phyloP scores from a whole-genome alignment of 176 grass and related monocot species.

The Phoenix dactylifera region DNA sequence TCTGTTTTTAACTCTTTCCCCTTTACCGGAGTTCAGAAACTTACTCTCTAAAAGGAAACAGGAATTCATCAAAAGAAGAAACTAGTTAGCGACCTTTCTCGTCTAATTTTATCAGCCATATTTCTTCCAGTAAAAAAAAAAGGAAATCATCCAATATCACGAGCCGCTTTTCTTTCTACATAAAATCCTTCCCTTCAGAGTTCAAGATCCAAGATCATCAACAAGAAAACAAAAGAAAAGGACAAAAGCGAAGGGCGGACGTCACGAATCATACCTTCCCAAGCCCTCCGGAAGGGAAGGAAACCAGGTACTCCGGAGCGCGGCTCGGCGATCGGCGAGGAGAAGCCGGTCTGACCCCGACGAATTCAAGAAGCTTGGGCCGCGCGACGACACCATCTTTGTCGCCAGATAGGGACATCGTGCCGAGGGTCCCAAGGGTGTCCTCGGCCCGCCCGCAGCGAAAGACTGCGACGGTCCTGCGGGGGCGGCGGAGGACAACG shows the following conservation, averaged over 20 bases:
- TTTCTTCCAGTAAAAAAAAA: too few species aligned
- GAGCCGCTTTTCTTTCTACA: too few species aligned
- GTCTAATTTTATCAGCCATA: too few species aligned
- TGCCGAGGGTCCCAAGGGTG: slow-evolving; percentile 44
- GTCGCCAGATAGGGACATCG: background rate
- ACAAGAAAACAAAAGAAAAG: too few species aligned
- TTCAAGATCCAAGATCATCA: too few species aligned
- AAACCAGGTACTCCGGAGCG: slow-evolving; percentile 82
- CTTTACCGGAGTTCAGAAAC: too few species aligned
- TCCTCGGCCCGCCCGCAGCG: slow-evolving; percentile 83
- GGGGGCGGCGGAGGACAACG: slow-evolving; percentile 21
- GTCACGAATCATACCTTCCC: slow-evolving; percentile 51
- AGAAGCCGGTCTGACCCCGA: slow-evolving; percentile 67
- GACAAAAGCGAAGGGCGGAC: slow-evolving; percentile 1
- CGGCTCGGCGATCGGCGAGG: slow-evolving; percentile 46
- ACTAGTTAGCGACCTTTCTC: too few species aligned
- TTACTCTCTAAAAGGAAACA: too few species aligned
- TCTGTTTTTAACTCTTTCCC: too few species aligned
- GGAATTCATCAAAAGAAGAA: too few species aligned
- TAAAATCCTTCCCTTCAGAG: too few species aligned
- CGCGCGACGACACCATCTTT: slow-evolving; percentile 10
- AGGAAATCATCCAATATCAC: too few species aligned
- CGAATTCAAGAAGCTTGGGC: slow-evolving; percentile 71
- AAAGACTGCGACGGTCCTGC: slow-evolving; percentile 31
- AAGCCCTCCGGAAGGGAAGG: slow-evolving; percentile 64